phyloP scores from a whole-genome alignment of 805 yeast genomes.

The Limtongozyma cylindracea region DNA sequence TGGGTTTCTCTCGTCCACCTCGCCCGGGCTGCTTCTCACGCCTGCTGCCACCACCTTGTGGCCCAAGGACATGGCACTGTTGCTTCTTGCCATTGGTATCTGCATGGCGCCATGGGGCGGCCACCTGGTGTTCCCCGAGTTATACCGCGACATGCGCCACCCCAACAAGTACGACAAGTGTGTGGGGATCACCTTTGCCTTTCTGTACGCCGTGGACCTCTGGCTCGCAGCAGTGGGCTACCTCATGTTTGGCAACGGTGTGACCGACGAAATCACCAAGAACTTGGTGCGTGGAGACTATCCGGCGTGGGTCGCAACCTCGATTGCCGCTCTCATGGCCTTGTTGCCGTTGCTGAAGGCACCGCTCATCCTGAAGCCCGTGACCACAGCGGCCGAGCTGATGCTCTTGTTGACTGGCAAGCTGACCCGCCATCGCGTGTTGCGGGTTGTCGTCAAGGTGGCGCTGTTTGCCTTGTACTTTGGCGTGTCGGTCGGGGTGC shows the following conservation, averaged over 20 bases:
- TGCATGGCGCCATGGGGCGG: constrained; percentile 69
- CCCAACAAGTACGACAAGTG: constrained; percentile 32
- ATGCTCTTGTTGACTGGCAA: constrained; percentile 3
- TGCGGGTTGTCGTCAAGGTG: constrained; percentile 3
- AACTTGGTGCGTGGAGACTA: constrained; percentile 50
- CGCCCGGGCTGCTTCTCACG: constrained; percentile 30
- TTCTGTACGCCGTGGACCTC: constrained; percentile 32
- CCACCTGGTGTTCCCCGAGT: constrained; percentile 61
- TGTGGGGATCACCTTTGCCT: constrained; percentile 25
- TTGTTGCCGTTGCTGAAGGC: constrained; percentile 14
- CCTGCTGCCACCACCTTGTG: constrained; percentile 15
- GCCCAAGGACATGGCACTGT: constrained; percentile 8
- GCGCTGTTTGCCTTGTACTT: constrained; percentile 4
- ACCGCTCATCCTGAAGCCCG: constrained; percentile 13
- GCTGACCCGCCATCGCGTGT: neutral
- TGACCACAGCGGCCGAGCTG: constrained; percentile 12
- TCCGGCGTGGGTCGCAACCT: constrained; percentile 24
- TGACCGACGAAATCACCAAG: constrained; percentile 55
- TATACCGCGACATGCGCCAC: constrained; percentile 51
- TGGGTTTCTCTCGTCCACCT: constrained; percentile 12
- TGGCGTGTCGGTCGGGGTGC: constrained; percentile 7
- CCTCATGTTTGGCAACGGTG: constrained; percentile 54
- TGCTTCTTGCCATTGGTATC: constrained; percentile 31
- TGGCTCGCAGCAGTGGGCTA: constrained; percentile 41
- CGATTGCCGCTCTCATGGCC: constrained; percentile 10